A percentile compares a stretch with the other conserved stretches of the same genome.
phyloP scores from a whole-genome alignment of 2,329 filamentous ascomycete genomes.

The Fusarium succisae region DNA sequence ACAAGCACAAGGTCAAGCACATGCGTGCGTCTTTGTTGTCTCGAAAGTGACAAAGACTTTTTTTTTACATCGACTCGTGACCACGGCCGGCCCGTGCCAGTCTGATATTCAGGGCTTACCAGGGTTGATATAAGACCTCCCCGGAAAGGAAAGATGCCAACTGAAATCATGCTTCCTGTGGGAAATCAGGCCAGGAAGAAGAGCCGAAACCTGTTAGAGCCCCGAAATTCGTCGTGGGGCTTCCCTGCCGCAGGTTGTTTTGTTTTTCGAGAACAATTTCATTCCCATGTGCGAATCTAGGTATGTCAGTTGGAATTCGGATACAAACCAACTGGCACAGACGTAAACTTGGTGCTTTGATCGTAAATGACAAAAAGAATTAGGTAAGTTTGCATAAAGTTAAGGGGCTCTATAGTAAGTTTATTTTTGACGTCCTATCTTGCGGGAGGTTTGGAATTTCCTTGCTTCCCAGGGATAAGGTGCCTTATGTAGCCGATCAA shows the following conservation, averaged over 20 bases:
- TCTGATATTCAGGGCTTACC: conserved; percentile 15
- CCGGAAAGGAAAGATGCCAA: conserved; percentile 30
- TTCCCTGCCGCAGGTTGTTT: conserved; percentile 1
- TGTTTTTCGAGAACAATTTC: conserved; percentile 23
- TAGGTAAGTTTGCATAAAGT: background rate
- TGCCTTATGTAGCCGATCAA: background rate
- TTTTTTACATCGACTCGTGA: conserved; percentile 18
- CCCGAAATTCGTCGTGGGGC: conserved; percentile 38
- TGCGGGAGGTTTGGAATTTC: background rate
- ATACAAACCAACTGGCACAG: background rate
- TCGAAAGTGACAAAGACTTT: conserved; percentile 10
- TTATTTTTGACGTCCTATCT: background rate
- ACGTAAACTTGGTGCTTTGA: background rate
- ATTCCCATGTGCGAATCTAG: conserved; percentile 9
- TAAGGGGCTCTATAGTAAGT: background rate
- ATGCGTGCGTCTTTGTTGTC: conserved; percentile 14
- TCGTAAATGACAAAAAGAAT: background rate
- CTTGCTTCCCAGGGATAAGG: background rate
- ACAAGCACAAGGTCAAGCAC: conserved; percentile 18
- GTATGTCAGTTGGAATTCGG: background rate
- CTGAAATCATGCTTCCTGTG: conserved; percentile 22
- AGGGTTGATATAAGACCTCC: conserved; percentile 31
- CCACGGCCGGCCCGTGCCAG: conserved; percentile 30
- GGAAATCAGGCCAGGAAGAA: conserved; percentile 27
- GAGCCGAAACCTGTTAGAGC: conserved; percentile 35